Percentiles rank a stretch among this genome's conserved stretches.
Conservation (phyloP, 768 basidiomycete genomes). For the Russula ochroleuca region DNA sequence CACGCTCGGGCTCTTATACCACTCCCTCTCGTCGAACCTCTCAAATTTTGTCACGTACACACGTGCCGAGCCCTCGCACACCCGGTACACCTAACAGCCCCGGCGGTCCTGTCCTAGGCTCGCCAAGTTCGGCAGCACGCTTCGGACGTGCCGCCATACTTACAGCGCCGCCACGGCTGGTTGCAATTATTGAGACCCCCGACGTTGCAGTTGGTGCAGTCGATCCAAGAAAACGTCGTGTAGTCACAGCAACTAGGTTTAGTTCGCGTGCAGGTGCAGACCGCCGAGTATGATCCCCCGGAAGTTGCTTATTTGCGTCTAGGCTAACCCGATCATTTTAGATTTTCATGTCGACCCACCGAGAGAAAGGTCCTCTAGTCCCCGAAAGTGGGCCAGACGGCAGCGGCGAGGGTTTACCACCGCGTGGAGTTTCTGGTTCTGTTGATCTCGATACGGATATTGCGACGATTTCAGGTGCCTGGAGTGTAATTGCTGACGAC, state of each 20-base stretch:
- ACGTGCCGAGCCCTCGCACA: conserved; percentile 40
- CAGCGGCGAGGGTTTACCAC: conserved; percentile 26
- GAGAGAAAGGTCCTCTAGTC: conserved; percentile 44
- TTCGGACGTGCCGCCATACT: conserved; percentile 71
- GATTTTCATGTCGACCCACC: conserved; percentile 83
- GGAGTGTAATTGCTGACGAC: conserved; percentile 59
- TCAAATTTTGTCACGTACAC: conserved; percentile 27
- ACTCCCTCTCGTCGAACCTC: conserved; percentile 42
- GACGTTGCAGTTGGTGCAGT: conserved; percentile 89
- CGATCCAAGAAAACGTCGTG: conserved; percentile 75
- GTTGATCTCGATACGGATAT: conserved; percentile 66
- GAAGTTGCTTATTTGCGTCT: conserved; percentile 1
- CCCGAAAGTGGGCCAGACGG: conserved; percentile 31
- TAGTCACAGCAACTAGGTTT: conserved; percentile 84
- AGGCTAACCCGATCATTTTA: conserved; percentile 31
- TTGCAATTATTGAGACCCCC: conserved; percentile 80
- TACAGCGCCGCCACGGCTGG: conserved; percentile 78
- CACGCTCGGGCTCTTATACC: conserved; percentile 48
- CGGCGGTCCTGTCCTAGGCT: conserved; percentile 22
- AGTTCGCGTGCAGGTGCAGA: conserved; percentile 80
- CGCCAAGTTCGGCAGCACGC: conserved; percentile 41
- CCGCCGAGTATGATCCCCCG: conserved; percentile 56
- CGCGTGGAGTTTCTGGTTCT: conserved; percentile 31
- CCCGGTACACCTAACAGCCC: conserved; percentile 47
- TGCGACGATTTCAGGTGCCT: conserved; percentile 66